phyloP scores from a whole-genome alignment of 78 protist species.

The Cyanophora paradoxa region DNA sequence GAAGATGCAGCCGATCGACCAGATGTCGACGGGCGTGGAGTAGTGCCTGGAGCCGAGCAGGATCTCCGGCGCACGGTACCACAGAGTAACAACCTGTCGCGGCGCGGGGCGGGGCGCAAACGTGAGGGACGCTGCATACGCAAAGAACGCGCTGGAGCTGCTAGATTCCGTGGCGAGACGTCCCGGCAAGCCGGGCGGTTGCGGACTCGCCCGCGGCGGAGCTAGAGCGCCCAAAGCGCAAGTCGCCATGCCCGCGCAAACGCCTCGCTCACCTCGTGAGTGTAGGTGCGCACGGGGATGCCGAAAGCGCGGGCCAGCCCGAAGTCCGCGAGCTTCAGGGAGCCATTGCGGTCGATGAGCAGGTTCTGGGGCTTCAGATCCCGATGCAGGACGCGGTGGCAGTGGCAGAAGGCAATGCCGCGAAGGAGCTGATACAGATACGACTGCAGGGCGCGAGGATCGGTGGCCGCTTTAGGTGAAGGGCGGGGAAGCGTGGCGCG shows the following conservation, averaged over 20 bases:
- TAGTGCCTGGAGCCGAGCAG: conserved; percentile 89
- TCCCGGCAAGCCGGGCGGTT: neutral
- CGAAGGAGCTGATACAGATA: conserved; percentile 82
- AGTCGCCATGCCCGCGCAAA: neutral
- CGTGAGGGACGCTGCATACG: no score
- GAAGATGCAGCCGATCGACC: conserved; percentile 96
- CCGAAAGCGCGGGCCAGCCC: conserved; percentile 95
- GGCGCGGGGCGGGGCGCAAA: no score
- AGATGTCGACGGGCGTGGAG: conserved; percentile 91
- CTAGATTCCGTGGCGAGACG: neutral
- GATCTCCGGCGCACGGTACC: conserved; percentile 99
- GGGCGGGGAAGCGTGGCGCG: no score
- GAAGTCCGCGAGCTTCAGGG: conserved; percentile 97
- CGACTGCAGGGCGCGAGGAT: no score
- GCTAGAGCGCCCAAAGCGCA: neutral
- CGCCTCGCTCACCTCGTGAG: conserved; percentile 76
- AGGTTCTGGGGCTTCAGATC: conserved; percentile 98
- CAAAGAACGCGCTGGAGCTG: no score
- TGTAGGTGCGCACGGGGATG: conserved; percentile 87
- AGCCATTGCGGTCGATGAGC: conserved; percentile 68
- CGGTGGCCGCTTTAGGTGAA: no score
- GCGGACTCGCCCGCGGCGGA: neutral
- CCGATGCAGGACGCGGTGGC: conserved; percentile 92
- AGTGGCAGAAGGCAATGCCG: conserved; percentile 96
- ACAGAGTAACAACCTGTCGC: conserved; percentile 86